phyloP scores from a whole-genome alignment of 1,284 basidiomycete species.

The Ustilago lituana region DNA sequence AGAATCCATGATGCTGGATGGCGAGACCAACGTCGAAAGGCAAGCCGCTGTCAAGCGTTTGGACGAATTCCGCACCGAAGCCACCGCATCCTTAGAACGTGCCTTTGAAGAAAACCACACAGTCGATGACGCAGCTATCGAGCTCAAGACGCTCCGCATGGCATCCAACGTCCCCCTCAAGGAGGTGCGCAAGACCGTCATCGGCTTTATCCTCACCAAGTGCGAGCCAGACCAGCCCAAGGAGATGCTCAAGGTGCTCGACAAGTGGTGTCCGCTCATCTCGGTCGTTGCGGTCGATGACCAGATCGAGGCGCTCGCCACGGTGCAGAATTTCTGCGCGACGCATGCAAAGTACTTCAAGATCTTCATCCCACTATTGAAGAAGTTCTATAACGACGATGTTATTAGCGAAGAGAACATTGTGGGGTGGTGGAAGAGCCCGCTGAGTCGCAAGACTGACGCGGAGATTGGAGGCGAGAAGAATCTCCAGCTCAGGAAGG shows the following conservation, averaged over 20 bases:
- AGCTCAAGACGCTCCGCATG: constrained; percentile 93
- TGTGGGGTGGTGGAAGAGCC: constrained; percentile 67
- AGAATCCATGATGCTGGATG: constrained; percentile 57
- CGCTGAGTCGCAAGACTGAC: constrained; percentile 24
- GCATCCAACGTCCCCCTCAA: constrained; percentile 84
- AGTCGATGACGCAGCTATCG: constrained; percentile 88
- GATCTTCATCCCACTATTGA: constrained; percentile 68
- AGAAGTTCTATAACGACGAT: constrained; percentile 69
- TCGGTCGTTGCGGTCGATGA: constrained; percentile 66
- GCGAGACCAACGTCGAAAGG: constrained; percentile 56
- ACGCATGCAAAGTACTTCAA: constrained; percentile 54
- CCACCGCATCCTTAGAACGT: constrained; percentile 81
- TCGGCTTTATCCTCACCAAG: constrained; percentile 69
- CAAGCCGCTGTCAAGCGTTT: constrained; percentile 51
- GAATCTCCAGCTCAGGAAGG: constrained; percentile 65
- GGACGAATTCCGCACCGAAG: constrained; percentile 80
- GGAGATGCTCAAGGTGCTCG: constrained; percentile 58
- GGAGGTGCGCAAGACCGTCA: constrained; percentile 80
- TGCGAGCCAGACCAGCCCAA: constrained; percentile 55
- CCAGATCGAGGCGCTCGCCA: constrained; percentile 66
- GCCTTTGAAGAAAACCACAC: constrained; percentile 90
- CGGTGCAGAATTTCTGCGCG: constrained; percentile 56
- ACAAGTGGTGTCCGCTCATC: constrained; percentile 68
- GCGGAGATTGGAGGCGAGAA: constrained; percentile 46
- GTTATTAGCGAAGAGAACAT: constrained; percentile 69